Evolutionary conservation across 2,329 filamentous ascomycete genomes (phyloP).

Genomic region (Sclerotinia subarctica): DNA sequence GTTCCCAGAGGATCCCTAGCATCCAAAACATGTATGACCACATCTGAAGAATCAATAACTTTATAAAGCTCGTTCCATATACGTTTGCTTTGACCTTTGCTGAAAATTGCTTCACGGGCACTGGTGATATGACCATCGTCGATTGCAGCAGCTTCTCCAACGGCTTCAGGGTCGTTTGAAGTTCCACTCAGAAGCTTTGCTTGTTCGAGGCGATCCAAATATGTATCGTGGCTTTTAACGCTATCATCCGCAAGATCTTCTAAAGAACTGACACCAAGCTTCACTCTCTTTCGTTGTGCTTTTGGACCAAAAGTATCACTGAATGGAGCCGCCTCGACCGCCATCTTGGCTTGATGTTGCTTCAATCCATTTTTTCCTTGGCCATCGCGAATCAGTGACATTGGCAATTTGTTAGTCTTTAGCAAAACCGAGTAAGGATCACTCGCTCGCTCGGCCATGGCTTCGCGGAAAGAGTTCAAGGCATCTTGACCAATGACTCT

Average conservation of each 20-base stretch:
- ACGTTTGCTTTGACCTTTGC: slow-evolving; percentile 89
- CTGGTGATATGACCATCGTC: slow-evolving; percentile 52
- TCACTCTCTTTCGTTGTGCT: slow-evolving; percentile 86
- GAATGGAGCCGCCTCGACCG: slow-evolving; percentile 83
- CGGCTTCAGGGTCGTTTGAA: slow-evolving; percentile 52
- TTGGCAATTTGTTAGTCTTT: slow-evolving; percentile 94
- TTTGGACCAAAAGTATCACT: slow-evolving; percentile 89
- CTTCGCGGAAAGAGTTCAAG: slow-evolving; percentile 80
- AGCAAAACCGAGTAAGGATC: slow-evolving; percentile 94
- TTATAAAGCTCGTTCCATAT: slow-evolving; percentile 98
- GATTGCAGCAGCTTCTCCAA: slow-evolving; percentile 42
- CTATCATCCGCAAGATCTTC: slow-evolving; percentile 78
- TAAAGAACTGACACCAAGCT: slow-evolving; percentile 78
- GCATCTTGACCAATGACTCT: slow-evolving; percentile 86
- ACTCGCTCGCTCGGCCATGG: slow-evolving; percentile 83
- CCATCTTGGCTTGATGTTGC: slow-evolving; percentile 90
- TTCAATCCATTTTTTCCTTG: slow-evolving; percentile 78
- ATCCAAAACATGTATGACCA: slow-evolving; percentile 92
- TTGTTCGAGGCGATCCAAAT: slow-evolving; percentile 77
- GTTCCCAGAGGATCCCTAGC: slow-evolving; percentile 88
- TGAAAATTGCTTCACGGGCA: slow-evolving; percentile 83
- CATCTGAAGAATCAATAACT: slow-evolving; percentile 92
- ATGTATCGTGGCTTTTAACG: slow-evolving; percentile 75
- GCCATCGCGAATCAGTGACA: slow-evolving; percentile 85
- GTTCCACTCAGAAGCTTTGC: slow-evolving; percentile 71